Conservation (phyloP, 2,329 filamentous ascomycete genomes). For the Fusarium sp. region DNA sequence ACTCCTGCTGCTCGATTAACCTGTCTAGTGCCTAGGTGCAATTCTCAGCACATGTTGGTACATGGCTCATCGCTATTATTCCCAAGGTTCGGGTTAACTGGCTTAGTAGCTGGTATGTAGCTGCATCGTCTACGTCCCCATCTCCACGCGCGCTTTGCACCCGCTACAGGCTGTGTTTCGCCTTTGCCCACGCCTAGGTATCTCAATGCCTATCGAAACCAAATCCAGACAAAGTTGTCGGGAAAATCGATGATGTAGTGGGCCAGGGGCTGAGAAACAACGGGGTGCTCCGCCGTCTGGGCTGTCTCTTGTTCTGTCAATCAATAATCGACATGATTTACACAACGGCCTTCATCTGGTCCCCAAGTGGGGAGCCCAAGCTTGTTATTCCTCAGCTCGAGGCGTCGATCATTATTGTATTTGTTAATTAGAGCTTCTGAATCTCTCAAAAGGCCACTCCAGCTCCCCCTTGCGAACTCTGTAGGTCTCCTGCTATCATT, state of each 20-base stretch:
- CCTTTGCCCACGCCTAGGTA: not conserved
- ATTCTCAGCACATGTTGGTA: not conserved
- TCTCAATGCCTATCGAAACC: conserved; percentile 2
- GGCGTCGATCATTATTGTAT: conserved; percentile 29
- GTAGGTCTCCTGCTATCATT: not conserved
- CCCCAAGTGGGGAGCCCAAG: conserved; percentile 27
- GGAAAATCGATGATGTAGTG: conserved; percentile 41
- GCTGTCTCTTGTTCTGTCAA: conserved; percentile 11
- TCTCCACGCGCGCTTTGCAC: not conserved
- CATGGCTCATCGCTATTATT: not conserved
- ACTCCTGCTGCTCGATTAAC: not conserved
- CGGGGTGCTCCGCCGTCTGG: conserved; percentile 19
- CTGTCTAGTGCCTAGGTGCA: not conserved
- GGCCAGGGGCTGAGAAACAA: conserved; percentile 37
- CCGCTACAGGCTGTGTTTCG: conserved; percentile 15
- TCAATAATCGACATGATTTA: conserved; percentile 22
- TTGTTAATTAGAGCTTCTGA: conserved; percentile 27
- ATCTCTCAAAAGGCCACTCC: not conserved
- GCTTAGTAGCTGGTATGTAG: conserved; percentile 3
- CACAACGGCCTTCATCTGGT: conserved; percentile 12
- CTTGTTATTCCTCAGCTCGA: conserved; percentile 26
- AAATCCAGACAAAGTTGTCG: not conserved
- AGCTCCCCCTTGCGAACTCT: conserved; percentile 1
- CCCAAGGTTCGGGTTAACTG: conserved; percentile 1
- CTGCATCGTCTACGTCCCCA: not conserved